A percentile compares a stretch with the other conserved stretches of the same genome.
Evolutionary conservation across 805 yeast species (phyloP).

Genomic region (Barnettozyma vustinii): DNA sequence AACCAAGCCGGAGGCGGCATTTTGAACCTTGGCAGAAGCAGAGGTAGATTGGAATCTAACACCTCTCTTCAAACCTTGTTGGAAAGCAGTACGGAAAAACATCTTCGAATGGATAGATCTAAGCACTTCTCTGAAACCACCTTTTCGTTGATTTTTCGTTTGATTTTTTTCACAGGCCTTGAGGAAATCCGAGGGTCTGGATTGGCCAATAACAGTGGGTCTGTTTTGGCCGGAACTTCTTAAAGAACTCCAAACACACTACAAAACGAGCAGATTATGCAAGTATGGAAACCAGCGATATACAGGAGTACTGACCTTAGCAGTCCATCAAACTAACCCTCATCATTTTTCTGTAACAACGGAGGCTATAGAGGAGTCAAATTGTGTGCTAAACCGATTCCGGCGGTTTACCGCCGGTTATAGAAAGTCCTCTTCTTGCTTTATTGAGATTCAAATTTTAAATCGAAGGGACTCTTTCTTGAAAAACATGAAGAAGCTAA

Average conservation of each 20-base stretch:
- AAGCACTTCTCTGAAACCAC: neutral
- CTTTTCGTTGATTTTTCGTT: neutral
- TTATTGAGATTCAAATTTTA: no score
- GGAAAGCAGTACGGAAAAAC: conserved; percentile 23
- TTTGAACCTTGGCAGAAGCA: conserved; percentile 30
- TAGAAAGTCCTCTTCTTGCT: no score
- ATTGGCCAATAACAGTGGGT: neutral
- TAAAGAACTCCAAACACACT: neutral
- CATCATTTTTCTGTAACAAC: no score
- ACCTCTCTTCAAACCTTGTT: conserved; percentile 23
- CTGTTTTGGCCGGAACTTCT: neutral
- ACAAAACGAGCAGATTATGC: neutral
- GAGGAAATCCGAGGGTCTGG: neutral
- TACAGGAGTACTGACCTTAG: no score
- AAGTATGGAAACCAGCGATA: no score
- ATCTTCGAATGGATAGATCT: neutral
- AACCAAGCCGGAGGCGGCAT: conserved; percentile 30
- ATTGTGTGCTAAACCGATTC: no score
- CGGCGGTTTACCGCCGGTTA: no score
- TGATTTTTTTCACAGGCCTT: neutral
- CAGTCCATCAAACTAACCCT: no score
- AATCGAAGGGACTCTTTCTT: no score
- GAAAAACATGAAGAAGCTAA: no score
- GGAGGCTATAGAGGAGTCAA: no score
- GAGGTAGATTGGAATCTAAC: conserved; percentile 32